These are phyloP conservation scores for Pistacia integerrima DNA, from an alignment of 345 rosid genomes.

Conservation along the genomic window DNA sequence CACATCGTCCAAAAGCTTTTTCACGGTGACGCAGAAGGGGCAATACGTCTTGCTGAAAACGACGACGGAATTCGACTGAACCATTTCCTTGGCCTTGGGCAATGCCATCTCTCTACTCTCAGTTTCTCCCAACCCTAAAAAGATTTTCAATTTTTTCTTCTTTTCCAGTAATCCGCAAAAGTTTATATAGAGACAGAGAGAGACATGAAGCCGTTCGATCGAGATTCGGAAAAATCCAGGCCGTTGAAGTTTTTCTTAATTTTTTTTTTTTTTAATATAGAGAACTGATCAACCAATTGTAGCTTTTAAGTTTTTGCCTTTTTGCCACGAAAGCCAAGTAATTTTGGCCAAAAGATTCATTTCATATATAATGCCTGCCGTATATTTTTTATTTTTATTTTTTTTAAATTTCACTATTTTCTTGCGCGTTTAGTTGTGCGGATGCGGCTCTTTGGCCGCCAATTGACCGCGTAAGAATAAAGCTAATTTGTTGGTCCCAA, in stretches of 20 bases:
- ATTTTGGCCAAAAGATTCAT: no score
- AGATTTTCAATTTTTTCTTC: not conserved
- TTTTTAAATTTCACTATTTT: no score
- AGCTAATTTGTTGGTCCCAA: no score
- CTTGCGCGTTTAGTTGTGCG: no score
- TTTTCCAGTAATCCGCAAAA: not conserved
- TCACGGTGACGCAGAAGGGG: constrained; percentile 63
- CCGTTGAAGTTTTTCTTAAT: not conserved
- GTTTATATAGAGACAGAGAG: not conserved
- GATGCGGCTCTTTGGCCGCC: no score
- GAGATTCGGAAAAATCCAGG: not conserved
- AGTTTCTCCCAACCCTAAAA: not conserved
- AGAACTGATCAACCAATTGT: not conserved
- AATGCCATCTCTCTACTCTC: constrained; percentile 44
- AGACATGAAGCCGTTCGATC: not conserved
- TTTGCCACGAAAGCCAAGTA: not conserved
- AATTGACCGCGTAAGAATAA: no score
- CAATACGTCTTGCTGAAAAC: constrained; percentile 84
- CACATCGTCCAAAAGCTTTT: constrained; percentile 59
- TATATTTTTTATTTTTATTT: no score
- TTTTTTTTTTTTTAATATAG: not conserved
- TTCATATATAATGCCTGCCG: no score
- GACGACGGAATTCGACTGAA: constrained; percentile 58
- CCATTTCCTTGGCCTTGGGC: constrained; percentile 62
- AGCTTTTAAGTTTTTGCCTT: not conserved